Percentiles rank a stretch among this genome's conserved stretches.
These are phyloP conservation scores for Calonectria henricotiae DNA, from an alignment of 2,329 filamentous ascomycete genomes.

Conservation along the genomic window DNA sequence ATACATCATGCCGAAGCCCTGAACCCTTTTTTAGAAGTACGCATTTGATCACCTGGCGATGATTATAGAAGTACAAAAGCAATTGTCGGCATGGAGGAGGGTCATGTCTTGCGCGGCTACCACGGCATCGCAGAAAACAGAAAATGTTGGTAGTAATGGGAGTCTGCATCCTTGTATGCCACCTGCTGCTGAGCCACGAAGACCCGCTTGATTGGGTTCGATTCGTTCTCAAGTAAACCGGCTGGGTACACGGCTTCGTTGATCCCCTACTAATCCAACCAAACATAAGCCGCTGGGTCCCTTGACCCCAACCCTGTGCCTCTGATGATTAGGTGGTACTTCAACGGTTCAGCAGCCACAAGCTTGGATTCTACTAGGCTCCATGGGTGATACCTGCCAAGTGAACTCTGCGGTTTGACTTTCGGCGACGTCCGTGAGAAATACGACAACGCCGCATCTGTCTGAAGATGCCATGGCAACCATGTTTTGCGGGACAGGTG, in stretches of 20 bases:
- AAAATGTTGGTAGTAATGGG: not conserved
- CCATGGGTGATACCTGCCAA: too few relatives aligned
- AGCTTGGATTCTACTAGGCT: not conserved
- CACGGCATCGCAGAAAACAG: not conserved
- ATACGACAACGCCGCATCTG: not conserved
- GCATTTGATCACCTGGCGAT: too few relatives aligned
- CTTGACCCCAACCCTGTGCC: not conserved
- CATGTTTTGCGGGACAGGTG: too few relatives aligned
- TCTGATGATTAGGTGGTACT: not conserved
- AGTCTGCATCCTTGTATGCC: not conserved
- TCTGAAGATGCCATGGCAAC: not conserved
- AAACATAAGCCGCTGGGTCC: not conserved
- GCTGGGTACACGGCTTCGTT: not conserved
- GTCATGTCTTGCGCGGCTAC: not conserved
- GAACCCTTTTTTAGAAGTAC: too few relatives aligned
- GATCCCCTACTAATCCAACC: not conserved
- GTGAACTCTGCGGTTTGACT: not conserved
- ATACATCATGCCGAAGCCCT: not conserved
- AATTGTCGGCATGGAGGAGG: not conserved
- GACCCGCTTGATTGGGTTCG: not conserved
- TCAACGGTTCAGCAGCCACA: conserved; percentile 2
- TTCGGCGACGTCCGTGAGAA: conserved; percentile 11
- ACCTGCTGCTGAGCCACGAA: not conserved
- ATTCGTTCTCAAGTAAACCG: not conserved
- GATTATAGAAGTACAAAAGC: not conserved